Base-by-base conservation (phyloP, 1,139 yeast species). In the Suhomyces bokatorum region DNA sequence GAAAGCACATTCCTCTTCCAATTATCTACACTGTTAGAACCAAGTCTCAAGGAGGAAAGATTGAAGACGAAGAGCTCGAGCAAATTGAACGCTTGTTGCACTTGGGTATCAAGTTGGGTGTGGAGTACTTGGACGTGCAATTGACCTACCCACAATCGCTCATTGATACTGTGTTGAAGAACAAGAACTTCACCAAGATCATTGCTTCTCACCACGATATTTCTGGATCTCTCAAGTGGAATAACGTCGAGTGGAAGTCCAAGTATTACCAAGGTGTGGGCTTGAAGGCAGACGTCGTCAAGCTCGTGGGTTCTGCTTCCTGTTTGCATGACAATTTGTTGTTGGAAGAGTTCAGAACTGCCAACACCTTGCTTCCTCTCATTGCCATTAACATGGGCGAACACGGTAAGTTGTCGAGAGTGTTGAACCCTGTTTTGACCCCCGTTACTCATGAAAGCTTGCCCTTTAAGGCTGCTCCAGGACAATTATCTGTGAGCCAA, bases 191-290 rank as follows among this genome's bases (percentile, higher is more conserved):
- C 61, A 83, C 96, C 13, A 80, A 79, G 58, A 73, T 91, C 37
- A 86, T 93, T 64, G 95, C 90, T 12, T 86, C 96, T 1, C 87
- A 83, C 57, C 93, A 86, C 58, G 93, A 87, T 60, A 78, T 83
- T 45, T 63, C 71, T 9, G 95, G 88, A 27, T 60, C 67, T 14
- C 71, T 77, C 61, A 70, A 75, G 46, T 90, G 96, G 96, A 67
- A 69, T 40, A 70, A 80, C 52, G 70, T 81, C 15, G 88, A 82
- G 58, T 89, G 97, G 96, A 82, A 79, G 53, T 76, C 77, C 53
- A 79, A 80, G 61, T 89, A 83, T 61, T 76, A 77, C 48, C 81
- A 82, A 54, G 97, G 93, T 0, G 65, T 75, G 35, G 67, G 79
- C 10, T 62, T 85, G 40, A 83, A 84, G 48, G 85, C 81, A 31